phyloP scores from a whole-genome alignment of 495 filamentous ascomycete genomes.

The Chaetomium cochliodes region DNA sequence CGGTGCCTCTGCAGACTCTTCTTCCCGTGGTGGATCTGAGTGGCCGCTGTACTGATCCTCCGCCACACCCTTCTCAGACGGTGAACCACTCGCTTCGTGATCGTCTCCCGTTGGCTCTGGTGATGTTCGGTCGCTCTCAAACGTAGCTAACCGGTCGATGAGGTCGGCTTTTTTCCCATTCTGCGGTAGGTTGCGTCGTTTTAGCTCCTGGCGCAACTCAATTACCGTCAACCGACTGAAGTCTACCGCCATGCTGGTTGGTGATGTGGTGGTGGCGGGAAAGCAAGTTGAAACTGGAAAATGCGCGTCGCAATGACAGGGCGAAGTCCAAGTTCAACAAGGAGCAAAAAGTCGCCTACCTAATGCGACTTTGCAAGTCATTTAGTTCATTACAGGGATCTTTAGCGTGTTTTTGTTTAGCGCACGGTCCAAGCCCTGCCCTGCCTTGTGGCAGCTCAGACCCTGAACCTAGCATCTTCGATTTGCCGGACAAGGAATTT shows the following conservation, averaged over 20 bases:
- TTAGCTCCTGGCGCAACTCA: slow-evolving; percentile 59
- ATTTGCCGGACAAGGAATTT: not conserved
- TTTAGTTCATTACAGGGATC: not conserved
- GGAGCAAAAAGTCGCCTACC: slow-evolving; percentile 19
- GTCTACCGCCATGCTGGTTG: slow-evolving; percentile 51
- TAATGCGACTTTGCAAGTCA: slow-evolving; percentile 9
- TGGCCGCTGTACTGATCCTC: not conserved
- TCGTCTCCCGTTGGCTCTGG: slow-evolving; percentile 18
- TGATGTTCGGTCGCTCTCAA: slow-evolving; percentile 13
- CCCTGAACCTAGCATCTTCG: not conserved
- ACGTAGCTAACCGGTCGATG: slow-evolving; percentile 47
- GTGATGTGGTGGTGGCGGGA: not conserved
- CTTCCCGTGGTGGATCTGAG: not conserved
- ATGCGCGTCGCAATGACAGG: slow-evolving; percentile 20
- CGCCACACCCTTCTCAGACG: not conserved
- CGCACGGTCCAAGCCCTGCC: slow-evolving; percentile 11
- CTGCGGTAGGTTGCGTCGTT: slow-evolving; percentile 52
- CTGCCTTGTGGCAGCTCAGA: not conserved
- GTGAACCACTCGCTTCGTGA: slow-evolving; percentile 9
- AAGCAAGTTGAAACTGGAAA: not conserved
- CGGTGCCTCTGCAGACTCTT: not conserved
- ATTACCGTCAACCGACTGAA: slow-evolving; percentile 59
- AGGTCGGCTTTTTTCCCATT: slow-evolving; percentile 59
- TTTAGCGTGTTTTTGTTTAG: not conserved
- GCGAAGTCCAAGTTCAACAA: not conserved